Percentiles rank a stretch among this genome's conserved stretches.
These are phyloP conservation scores for Amanita pallidorosea DNA, from an alignment of 768 basidiomycete species.

Conservation along the genomic window DNA sequence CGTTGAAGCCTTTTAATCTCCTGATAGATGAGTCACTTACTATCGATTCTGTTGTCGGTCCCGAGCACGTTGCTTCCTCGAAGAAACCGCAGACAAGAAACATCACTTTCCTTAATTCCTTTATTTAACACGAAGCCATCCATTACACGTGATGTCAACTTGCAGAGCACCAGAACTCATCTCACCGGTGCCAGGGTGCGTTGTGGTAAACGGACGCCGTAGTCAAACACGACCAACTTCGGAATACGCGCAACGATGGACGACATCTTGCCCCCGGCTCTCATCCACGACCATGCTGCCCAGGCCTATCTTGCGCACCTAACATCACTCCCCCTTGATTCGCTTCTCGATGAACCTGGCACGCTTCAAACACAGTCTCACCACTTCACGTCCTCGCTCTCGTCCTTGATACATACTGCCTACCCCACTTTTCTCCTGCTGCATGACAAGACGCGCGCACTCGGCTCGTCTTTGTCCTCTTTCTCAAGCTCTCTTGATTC, in stretches of 20 bases:
- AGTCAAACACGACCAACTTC: not conserved
- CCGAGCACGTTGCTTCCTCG: too few relatives aligned
- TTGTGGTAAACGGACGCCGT: not conserved
- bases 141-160: too few relatives aligned
- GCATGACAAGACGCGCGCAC: slow-evolving; percentile 66
- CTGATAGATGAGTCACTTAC: too few relatives aligned
- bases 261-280: slow-evolving; percentile 2
- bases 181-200: too few relatives aligned
- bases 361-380: slow-evolving; percentile 75
- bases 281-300: slow-evolving; percentile 11
- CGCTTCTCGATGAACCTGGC: slow-evolving; percentile 65
- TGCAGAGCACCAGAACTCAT: too few relatives aligned
- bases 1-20: too few relatives aligned
- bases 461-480: slow-evolving; percentile 61
- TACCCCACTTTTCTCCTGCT: slow-evolving; percentile 90
- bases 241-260: not conserved
- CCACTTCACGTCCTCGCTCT: slow-evolving; percentile 81
- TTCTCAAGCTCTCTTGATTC: slow-evolving; percentile 65
- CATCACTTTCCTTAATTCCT: too few relatives aligned
- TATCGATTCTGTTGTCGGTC: too few relatives aligned
- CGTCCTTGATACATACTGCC: slow-evolving; percentile 81
- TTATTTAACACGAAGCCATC: not conserved
- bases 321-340: slow-evolving; percentile 51
- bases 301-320: slow-evolving; percentile 56
- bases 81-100: too few relatives aligned